phyloP scores from a whole-genome alignment of 768 basidiomycete genomes.

The Polyporus arcularius region DNA sequence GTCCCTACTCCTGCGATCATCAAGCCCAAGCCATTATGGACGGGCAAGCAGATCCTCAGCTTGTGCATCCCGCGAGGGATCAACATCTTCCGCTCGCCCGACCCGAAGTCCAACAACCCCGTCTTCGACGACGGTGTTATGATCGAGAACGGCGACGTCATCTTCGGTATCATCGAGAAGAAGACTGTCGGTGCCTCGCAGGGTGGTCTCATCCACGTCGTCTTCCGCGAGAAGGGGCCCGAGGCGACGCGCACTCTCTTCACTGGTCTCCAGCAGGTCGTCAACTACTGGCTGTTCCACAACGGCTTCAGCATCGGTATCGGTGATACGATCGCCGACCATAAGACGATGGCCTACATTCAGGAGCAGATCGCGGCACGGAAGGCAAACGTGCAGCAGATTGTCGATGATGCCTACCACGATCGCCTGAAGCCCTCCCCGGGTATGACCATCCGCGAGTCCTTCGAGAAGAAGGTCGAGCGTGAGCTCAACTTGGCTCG shows the following conservation, averaged over 20 bases:
- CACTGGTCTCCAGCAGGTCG: conserved; percentile 91
- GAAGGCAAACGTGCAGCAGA: conserved; percentile 74
- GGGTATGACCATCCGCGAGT: conserved; percentile 99
- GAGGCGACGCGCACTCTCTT: conserved; percentile 89
- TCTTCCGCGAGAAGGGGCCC: conserved; percentile 96
- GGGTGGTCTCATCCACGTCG: conserved; percentile 93
- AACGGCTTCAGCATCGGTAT: conserved; percentile 99
- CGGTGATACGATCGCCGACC: conserved; percentile 96
- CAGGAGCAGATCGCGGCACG: conserved; percentile 78
- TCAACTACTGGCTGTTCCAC: conserved; percentile 99
- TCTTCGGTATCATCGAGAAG: conserved; percentile 96
- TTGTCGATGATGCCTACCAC: conserved; percentile 82
- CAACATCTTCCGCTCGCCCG: conserved; percentile 84
- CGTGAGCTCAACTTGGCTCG: conserved; percentile 91
- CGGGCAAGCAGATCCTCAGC: conserved; percentile 94
- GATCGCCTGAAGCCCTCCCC: conserved; percentile 88
- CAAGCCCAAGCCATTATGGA: conserved; percentile 97
- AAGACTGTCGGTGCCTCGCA: conserved; percentile 97
- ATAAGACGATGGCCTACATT: conserved; percentile 84
- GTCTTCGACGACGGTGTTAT: conserved; percentile 92
- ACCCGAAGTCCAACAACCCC: conserved; percentile 77
- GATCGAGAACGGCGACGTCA: conserved; percentile 94
- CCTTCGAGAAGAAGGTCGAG: conserved; percentile 93
- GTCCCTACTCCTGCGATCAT: conserved; percentile 93
- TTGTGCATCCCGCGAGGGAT: conserved; percentile 94